A percentile compares a stretch with the other conserved stretches of the same genome.
These are phyloP conservation scores for Neonectria ditissima DNA, from an alignment of 2,329 filamentous ascomycete genomes.

Conservation along the genomic window DNA sequence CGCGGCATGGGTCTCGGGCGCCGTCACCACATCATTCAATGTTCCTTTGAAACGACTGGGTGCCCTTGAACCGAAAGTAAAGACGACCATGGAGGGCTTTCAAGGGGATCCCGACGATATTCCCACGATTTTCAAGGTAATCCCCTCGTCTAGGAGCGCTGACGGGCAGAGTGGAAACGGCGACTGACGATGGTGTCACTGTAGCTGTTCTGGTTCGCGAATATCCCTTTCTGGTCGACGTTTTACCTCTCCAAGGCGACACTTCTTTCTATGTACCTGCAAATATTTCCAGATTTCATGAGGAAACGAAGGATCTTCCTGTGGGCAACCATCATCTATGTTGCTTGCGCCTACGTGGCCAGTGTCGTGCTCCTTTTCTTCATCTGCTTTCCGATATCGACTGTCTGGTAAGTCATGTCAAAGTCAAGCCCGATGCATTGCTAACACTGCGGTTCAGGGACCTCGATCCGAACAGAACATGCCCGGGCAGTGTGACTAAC, in stretches of 20 bases:
- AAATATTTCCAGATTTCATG: constrained; percentile 38
- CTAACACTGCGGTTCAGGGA: background rate
- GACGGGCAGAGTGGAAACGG: background rate
- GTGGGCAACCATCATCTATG: constrained; percentile 24
- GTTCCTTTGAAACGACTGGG: constrained; percentile 19
- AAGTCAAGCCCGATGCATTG: background rate
- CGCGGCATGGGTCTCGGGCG: constrained; percentile 20
- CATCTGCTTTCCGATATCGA: constrained; percentile 28
- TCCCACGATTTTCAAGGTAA: background rate
- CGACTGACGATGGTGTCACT: background rate
- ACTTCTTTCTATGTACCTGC: constrained; percentile 34
- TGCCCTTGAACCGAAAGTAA: constrained; percentile 15
- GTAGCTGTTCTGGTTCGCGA: constrained; percentile 26
- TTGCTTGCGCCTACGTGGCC: constrained; percentile 9
- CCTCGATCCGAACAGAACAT: background rate
- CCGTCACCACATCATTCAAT: constrained; percentile 5
- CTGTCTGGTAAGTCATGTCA: constrained; percentile 28
- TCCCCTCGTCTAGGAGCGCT: background rate
- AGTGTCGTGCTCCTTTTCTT: constrained; percentile 31
- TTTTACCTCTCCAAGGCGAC: constrained; percentile 38
- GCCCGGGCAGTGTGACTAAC: background rate
- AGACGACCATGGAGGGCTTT: constrained; percentile 5
- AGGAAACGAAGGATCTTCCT: constrained; percentile 24
- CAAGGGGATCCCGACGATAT: background rate
- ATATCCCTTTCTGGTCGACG: constrained; percentile 29